phyloP scores from a whole-genome alignment of 257 asterid genomes.

The Scutellaria barbata region DNA sequence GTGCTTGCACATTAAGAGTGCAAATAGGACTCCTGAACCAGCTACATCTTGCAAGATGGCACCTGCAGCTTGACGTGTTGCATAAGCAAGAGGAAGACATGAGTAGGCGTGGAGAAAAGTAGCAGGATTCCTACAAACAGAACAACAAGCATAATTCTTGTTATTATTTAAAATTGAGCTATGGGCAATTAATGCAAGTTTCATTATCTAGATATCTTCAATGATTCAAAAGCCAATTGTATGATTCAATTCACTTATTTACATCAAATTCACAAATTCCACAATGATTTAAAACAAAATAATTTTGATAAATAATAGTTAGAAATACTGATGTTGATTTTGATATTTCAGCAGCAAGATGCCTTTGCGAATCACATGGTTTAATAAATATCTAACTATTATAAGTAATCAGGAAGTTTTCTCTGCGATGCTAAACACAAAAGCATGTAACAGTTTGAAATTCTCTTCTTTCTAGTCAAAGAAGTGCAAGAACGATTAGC shows the following conservation, averaged over 20 bases:
- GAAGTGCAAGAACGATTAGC: not conserved
- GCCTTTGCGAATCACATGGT: constrained; percentile 9
- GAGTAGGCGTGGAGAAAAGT: constrained; percentile 96
- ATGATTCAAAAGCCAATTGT: constrained; percentile 10
- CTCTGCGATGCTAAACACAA: not conserved
- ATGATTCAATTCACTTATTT: constrained; percentile 8
- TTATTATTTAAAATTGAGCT: constrained; percentile 17
- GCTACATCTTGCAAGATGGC: constrained; percentile 92
- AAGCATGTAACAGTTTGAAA: constrained; percentile 8
- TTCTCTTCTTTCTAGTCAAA: constrained; percentile 18
- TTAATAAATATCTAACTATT: constrained; percentile 8
- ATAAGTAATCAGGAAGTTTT: not conserved
- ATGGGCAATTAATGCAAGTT: not conserved
- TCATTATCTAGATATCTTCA: constrained; percentile 20
- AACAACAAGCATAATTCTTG: constrained; percentile 31
- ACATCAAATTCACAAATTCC: constrained; percentile 5
- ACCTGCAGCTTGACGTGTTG: constrained; percentile 94
- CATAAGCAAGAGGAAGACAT: constrained; percentile 86
- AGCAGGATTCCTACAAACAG: constrained; percentile 83
- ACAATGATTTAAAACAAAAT: not conserved
- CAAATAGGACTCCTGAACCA: constrained; percentile 87
- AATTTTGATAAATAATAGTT: not conserved
- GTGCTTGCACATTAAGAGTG: constrained; percentile 92
- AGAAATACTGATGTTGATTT: constrained; percentile 10
- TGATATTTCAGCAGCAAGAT: constrained; percentile 14